Conservation (phyloP, 2,329 filamentous ascomycete species). For the Tolypocladium album region DNA sequence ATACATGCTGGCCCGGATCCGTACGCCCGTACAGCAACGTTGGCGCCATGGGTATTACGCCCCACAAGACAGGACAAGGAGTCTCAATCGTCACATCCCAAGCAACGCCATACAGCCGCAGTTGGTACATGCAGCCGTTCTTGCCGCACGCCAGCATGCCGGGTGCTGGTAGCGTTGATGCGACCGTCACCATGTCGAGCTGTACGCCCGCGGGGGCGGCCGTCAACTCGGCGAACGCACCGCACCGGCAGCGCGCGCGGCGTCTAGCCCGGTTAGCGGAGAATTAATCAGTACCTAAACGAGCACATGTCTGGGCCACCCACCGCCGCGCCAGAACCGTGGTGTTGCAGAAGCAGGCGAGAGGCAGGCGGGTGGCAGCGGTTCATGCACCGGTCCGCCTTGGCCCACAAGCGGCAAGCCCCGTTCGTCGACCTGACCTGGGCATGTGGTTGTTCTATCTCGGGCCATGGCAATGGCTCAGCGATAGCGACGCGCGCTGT, state of each 20-base stretch:
- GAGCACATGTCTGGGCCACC: background rate
- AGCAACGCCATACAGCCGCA: background rate
- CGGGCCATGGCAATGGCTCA: no score
- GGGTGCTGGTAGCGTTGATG: background rate
- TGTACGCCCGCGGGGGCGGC: background rate
- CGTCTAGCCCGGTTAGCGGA: background rate
- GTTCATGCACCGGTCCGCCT: background rate
- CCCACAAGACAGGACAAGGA: background rate
- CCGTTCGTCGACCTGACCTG: background rate
- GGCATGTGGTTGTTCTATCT: background rate
- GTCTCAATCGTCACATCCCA: background rate
- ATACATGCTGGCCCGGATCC: background rate
- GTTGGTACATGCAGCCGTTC: background rate
- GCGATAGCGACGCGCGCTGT: background rate
- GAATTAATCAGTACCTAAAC: background rate
- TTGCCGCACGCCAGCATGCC: background rate
- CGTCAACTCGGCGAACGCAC: background rate
- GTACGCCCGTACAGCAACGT: background rate
- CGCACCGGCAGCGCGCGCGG: background rate
- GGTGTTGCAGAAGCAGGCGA: background rate
- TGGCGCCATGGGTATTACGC: background rate
- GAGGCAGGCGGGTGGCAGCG: background rate
- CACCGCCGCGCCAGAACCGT: background rate
- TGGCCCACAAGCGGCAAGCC: background rate
- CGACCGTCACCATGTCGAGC: background rate